phyloP scores from a whole-genome alignment of 2,329 filamentous ascomycete genomes.

The Metarhizium album region DNA sequence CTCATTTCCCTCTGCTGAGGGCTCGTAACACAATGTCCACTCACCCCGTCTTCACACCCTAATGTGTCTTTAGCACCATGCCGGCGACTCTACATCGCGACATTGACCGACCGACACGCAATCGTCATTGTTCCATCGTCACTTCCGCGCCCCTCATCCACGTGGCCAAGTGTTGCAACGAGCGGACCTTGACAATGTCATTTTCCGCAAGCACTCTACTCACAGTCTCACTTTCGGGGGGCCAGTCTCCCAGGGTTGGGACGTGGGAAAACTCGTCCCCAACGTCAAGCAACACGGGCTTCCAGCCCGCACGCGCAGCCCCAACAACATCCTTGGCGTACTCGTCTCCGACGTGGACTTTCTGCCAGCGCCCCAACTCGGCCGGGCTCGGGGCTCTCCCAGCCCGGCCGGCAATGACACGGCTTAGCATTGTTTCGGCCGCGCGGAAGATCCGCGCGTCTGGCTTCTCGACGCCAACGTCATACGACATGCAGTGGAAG shows the following conservation, averaged over 20 bases:
- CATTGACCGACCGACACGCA: neutral
- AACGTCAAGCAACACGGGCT: conserved; percentile 12
- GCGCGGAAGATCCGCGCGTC: conserved; percentile 43
- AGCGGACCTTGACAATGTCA: conserved; percentile 9
- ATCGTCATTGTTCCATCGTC: neutral
- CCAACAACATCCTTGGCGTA: conserved; percentile 38
- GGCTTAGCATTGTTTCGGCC: conserved; percentile 32
- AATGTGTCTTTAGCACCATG: too few relatives aligned
- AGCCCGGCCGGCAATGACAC: conserved; percentile 15
- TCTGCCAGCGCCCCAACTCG: conserved; percentile 21
- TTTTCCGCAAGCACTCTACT: conserved; percentile 7
- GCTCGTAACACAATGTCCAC: too few relatives aligned
- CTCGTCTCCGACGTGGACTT: conserved; percentile 45
- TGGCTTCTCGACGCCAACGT: conserved; percentile 51
- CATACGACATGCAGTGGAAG: conserved; percentile 53
- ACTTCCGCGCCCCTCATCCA: conserved; percentile 4
- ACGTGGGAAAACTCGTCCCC: conserved; percentile 1
- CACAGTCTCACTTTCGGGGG: conserved; percentile 2
- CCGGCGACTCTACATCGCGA: too few relatives aligned
- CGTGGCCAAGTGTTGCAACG: conserved; percentile 8
- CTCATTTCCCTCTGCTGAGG: too few relatives aligned
- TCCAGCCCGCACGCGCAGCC: conserved; percentile 22
- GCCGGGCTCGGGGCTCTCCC: conserved; percentile 6
- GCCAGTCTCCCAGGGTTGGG: conserved; percentile 8
- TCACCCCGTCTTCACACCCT: too few relatives aligned